These are phyloP conservation scores for Trapa bicornis DNA, from an alignment of 345 rosid species.

Conservation along the genomic window DNA sequence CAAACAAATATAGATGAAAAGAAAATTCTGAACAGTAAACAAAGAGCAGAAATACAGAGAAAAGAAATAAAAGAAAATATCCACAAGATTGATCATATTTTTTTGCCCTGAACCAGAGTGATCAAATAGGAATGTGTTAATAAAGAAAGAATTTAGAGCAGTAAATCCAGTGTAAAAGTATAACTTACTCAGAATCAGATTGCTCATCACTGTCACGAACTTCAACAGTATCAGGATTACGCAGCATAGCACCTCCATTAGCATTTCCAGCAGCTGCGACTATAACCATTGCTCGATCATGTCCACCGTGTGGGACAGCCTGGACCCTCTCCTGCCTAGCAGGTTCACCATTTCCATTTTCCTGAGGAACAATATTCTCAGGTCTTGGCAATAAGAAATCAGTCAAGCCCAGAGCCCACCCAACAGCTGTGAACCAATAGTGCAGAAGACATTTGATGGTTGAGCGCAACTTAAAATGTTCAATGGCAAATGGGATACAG, in stretches of 20 bases:
- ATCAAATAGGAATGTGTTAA: background rate
- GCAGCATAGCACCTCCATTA: conserved; percentile 31
- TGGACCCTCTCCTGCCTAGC: conserved; percentile 65
- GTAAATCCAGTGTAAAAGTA: conserved; percentile 6
- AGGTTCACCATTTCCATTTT: conserved; percentile 57
- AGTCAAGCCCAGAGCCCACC: conserved; percentile 84
- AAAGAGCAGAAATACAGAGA: background rate
- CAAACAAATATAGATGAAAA: background rate
- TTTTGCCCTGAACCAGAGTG: background rate
- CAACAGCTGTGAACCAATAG: conserved; percentile 86
- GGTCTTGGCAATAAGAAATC: conserved; percentile 77
- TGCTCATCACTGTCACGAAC: conserved; percentile 70
- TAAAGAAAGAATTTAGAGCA: conserved; percentile 1
- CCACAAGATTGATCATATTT: too few species aligned
- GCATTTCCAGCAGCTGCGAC: conserved; percentile 42
- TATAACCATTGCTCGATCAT: conserved; percentile 39
- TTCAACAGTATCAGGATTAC: conserved; percentile 34
- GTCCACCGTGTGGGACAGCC: conserved; percentile 42
- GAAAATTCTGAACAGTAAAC: background rate
- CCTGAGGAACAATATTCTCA: conserved; percentile 68
- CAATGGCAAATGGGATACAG: conserved; percentile 92
- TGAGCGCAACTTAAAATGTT: conserved; percentile 82
- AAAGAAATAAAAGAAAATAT: background rate
- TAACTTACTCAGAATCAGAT: conserved; percentile 79
- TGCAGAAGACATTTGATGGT: conserved; percentile 79